Base-by-base conservation (phyloP, 139 green algal species). In the Desmodesmus armatus region DNA sequence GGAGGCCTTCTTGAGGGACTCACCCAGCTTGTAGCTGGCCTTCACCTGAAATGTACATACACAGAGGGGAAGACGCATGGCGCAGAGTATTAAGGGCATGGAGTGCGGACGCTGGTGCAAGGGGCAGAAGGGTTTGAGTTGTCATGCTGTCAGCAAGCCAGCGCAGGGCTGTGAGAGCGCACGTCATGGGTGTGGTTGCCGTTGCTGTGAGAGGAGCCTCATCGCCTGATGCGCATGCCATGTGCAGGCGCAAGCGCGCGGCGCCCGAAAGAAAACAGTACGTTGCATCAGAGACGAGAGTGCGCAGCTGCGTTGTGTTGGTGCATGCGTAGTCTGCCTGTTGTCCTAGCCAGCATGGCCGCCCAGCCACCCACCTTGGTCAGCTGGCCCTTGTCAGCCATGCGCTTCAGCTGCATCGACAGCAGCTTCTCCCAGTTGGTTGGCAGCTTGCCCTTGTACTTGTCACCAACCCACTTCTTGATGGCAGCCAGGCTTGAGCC, bases 391-490 rank as follows among this genome's bases (percentile, higher is more conserved):
- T 85, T 85, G 62, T 70, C 80, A 39, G 67, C 43, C 65, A 78
- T 25, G 23, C 65, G 43, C 80, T 85, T 85, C 29, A 60, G 2
- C 66, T 76, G 62, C 44, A 39, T n/a, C 23, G 29, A 31, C 41
- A 51, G 60, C 29, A 79, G 44, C 17, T 37, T 33, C 47, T 85
- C 80, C 80, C 80, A 85, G 17, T 81, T 72, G 70, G 77, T 84
- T 60, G 78, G 77, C 37, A 74, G 73, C 74, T 88, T 90, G 67
- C 78, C 83, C 78, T 84, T 84, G 91, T 95, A 92, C 82, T 93
- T 95, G 55, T 80, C 78, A n/a, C 87, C 89, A 44, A 98, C 89
- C 78, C 87, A 92, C 94, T 98, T 98, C 85, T 88, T 92, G 74
- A 98, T 97, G 71, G 95, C 95, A 6, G 81, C 83, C 41, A 89